Base-by-base conservation (phyloP, 1,284 basidiomycete species). In the Mycosarcoma maydis region DNA sequence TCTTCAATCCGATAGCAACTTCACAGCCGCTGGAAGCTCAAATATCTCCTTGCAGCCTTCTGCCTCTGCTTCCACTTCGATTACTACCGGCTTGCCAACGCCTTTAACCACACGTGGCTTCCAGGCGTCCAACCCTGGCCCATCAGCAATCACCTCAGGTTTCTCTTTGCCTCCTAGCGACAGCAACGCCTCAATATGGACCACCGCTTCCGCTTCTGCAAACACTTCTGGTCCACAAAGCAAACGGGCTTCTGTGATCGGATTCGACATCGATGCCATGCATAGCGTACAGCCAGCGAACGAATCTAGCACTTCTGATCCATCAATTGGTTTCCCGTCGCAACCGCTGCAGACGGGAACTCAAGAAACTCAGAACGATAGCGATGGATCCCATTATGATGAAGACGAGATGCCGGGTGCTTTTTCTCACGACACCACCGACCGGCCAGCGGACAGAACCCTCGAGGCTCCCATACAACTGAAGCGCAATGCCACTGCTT, bases 311-410 rank as follows among this genome's bases (percentile, higher is more conserved):
- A 6, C 26, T 22, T 16, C 37, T 4, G 23, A 39, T 6, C 1
- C 20, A 16, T 16, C 52, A 20, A 19, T 29, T 20, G 3, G 27
- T 8, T 38, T 46, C 8, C 37, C 44, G 10, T 34, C 30, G 4
- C 41, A n/a, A 3, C 48, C 64, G 10, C 52, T 52, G 4, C 36
- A 26, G 20, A 60, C 53, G 24, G 57, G 48, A 2, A 38, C 51
- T 8, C 51, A 51, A 22, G 44, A 42, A 13, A 38, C 55, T 17
- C 32, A 45, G 11, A 47, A 56, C 33, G 61, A 71, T n/a, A 71
- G 68, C 43, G 68, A 71, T 33, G 68, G 68, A 36, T 71, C 68
- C 16, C 57, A 66, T 14, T 71, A 71, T 36, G 68, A 61, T 16
- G 68, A 71, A 24, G 68, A 71, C 10, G 59, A 62, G 16, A 23